phyloP scores from a whole-genome alignment of 78 protist species.

The Guillardia theta region DNA sequence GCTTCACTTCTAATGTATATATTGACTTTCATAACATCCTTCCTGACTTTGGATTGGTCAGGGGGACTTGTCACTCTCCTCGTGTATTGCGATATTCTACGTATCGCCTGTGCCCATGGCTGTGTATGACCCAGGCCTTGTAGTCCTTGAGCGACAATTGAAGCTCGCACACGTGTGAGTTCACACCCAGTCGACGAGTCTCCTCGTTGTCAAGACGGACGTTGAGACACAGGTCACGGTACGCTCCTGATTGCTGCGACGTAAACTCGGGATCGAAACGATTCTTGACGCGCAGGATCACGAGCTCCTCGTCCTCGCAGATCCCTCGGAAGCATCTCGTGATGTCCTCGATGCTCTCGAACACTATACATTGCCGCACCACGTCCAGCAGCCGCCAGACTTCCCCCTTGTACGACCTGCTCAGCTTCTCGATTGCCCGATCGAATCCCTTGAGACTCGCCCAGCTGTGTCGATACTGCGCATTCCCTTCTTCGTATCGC shows the following conservation, averaged over 20 bases:
- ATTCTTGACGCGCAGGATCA: not conserved
- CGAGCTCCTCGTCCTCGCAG: not conserved
- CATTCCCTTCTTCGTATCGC: too few relatives aligned
- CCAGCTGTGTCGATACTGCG: too few relatives aligned
- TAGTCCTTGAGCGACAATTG: not conserved
- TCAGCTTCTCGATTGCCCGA: not conserved
- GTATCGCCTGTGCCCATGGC: not conserved
- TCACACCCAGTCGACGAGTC: not conserved
- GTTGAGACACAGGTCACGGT: not conserved
- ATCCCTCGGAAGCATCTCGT: not conserved
- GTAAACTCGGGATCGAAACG: constrained; percentile 9
- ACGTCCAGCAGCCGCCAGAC: not conserved
- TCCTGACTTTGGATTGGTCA: too few relatives aligned
- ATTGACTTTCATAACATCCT: too few relatives aligned
- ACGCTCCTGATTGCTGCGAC: not conserved
- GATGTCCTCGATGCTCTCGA: not conserved
- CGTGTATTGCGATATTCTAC: not conserved
- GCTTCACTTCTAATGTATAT: too few relatives aligned
- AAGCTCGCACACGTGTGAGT: not conserved
- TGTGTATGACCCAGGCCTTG: not conserved
- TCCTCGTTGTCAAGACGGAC: not conserved
- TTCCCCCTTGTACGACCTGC: not conserved
- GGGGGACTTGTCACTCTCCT: not conserved
- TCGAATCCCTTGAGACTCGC: not conserved
- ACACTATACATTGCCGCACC: not conserved